Evolutionary conservation across 1,139 yeast genomes (phyloP), one percentile per base, ranked within the genome.

Genomic region (Tardiomyces blankii): DNA sequence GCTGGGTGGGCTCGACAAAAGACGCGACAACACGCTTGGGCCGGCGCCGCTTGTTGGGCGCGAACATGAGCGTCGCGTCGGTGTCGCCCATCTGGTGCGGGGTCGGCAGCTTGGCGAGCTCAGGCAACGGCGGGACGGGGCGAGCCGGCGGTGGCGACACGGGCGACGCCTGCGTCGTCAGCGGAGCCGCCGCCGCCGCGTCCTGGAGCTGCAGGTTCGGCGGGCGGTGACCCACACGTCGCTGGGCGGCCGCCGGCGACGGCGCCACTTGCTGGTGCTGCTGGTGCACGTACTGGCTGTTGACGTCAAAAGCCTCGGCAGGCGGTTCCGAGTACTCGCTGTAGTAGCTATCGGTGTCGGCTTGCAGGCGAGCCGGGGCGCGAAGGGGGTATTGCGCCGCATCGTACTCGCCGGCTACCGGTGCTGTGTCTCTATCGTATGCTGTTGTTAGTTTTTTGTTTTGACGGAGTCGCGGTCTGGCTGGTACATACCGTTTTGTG

Each of bases 61-160:
- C 64, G 47, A 51, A 63, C 33, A 55, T 46, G 19, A 62, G 51
- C 14, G 62, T 58, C 11, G 57, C 50, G 38, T 52, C 62, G 14
- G 46, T 49, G 33, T 58, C 64, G n/a, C 55, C 57, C n/a, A 64
- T 50, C 35, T 54, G 52, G 46, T 62, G 65, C 11, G 68, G 67
- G 2, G 59, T 57, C 5, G 66, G 65, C 38, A 64, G 49, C 18
- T 49, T 46, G 16, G 56, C 41, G 41, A 60, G 53, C 40, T 55
- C 53, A 11, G 57, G 54, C 35, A 59, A 48, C 4, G 57, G 58
- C 16, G 38, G 44, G 18, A 40, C 30, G 9, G 48, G 41, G 39
- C 35, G 35, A 5, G 35, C n/a, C 35, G 35, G 35, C 35, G 35
- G 35, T 11, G n/a, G 35, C 25, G 35, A 14, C 11, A 14, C 9